Base-by-base conservation (phyloP, 352 stramenopile species). In the Phytophthora nicotianae region DNA sequence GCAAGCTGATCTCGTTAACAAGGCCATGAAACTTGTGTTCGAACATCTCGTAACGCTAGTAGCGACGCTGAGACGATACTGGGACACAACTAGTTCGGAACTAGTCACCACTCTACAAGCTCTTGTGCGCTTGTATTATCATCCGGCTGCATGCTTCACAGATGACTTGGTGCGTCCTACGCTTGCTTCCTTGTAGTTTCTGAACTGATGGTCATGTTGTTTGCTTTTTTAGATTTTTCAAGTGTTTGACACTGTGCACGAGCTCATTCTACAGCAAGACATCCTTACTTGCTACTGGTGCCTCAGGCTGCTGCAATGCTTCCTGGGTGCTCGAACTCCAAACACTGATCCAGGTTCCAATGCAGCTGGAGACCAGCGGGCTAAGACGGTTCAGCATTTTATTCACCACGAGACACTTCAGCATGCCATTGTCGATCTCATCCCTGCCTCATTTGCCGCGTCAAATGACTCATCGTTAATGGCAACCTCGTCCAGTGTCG, bases 261-360 rank as follows among this genome's bases (percentile, higher is more conserved):
- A 86, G 35, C 72, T 92, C 7, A 58, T 92, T 45, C 38, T 77
- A 5, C 76, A 84, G 24, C 77, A 83, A 49, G 77, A 92, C 32
- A 74, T 80, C 29, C 67, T 92, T 37, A 79, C 65, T 6, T 79
- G 69, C 32, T 92, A 90, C 52, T 92, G 83, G 83, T 85, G 80
- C 16, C 62, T 92, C 17, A 71, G 82, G 37, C 58, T 90, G 9
- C 46, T 92, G 8, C 81, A 92, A 52, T 77, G 75, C 40, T 83
- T 88, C 56, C 85, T 92, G 53, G 79, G 19, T 20, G 58, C 45
- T 50, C 71, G 32, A 19, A 70, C 45, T 58, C 62, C 70, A 29
- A 75, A 69, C 20, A 73, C 65, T 23, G 33, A 56, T 23, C 49
- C 50, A 17, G 50, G 67, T 29, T 55, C 29, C 2, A 72, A 73